Base-by-base conservation (phyloP, 257 asterid species). In the Oldenlandia corymbosa region DNA sequence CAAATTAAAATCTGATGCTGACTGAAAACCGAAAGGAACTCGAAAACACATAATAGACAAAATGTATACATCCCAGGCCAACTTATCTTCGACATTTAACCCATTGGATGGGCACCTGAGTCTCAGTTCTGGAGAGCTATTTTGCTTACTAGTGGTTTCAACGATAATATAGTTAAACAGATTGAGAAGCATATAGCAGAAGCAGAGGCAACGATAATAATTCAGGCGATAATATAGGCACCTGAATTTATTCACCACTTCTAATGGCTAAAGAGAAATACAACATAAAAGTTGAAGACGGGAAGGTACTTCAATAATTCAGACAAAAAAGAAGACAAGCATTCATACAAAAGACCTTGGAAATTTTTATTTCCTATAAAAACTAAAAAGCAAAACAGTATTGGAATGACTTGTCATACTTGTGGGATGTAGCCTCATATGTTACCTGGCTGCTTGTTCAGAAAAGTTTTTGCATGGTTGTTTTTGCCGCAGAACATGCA, bases 401-500 rank as follows among this genome's bases (percentile, higher is more conserved):
- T 17, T n/a, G 58, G 1, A 56, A 39, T n/a, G n/a, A n/a, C n/a
- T n/a, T n/a, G 46, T 45, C 21, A 21, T 56, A 41, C 11, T 53
- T 24, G 37, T 11, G 43, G 55, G 37, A 12, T 10, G 59, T 26
- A 65, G 63, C 49, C 20, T 30, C 39, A 53, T 58, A 47, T 11
- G 42, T 45, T 78, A 89, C 99, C 97, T 93, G 81, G 89, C 88
- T 60, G 95, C 85, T 62, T 78, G 86, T 76, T 89, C 97, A 23
- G 88, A 62, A 53, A 89, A 89, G 59, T 83, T 74, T 71, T 78
- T 80, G 52, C 58, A 72, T 39, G 66, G 75, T 80, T 89, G 95
- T 78, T 74, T 85, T 62, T 89, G 99, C 21, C 99, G 84, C 65
- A 89, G 97, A 58, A 87, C 93, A 28, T 87, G 97, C 58, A 92